Conservation (phyloP, 352 stramenopile genomes). For the Globisporangium viniferum region DNA sequence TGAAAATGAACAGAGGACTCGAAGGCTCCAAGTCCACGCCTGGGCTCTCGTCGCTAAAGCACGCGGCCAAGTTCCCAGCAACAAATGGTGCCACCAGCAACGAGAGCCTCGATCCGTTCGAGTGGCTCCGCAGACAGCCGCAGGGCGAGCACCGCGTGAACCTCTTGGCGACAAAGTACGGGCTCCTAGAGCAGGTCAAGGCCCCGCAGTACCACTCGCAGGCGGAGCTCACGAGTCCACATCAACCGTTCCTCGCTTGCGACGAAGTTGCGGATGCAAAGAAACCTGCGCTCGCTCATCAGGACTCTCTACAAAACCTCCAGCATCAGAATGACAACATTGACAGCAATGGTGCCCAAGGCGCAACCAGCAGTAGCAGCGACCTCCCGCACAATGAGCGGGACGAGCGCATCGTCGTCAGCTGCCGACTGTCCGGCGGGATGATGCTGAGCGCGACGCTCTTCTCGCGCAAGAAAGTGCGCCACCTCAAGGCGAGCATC, state of each 20-base stretch:
- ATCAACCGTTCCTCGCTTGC: not conserved
- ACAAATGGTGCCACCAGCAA: not conserved
- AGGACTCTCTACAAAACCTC: conserved; percentile 2
- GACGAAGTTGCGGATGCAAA: not conserved
- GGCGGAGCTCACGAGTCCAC: not conserved
- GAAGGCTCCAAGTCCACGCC: not conserved
- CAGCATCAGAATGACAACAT: not conserved
- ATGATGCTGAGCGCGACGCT: conserved; percentile 39
- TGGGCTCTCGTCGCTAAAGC: conserved; percentile 1
- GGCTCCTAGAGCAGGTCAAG: conserved; percentile 37
- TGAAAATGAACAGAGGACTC: not conserved
- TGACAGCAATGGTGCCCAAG: not conserved
- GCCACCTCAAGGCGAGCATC: conserved; percentile 51
- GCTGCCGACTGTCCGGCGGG: conserved; percentile 52
- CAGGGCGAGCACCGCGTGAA: conserved; percentile 57
- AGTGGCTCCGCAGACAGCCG: conserved; percentile 46
- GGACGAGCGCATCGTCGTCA: conserved; percentile 36
- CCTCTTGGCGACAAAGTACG: conserved; percentile 39
- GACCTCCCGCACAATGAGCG: not conserved
- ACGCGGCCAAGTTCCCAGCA: not conserved
- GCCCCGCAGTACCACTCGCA: conserved; percentile 12
- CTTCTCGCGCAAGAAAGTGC: conserved; percentile 41
- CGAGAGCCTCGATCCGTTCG: conserved; percentile 42
- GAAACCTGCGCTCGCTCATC: not conserved
- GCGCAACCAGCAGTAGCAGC: not conserved